These are phyloP conservation scores for Talaromyces ruber DNA, from an alignment of 495 filamentous ascomycete species.

Conservation along the genomic window DNA sequence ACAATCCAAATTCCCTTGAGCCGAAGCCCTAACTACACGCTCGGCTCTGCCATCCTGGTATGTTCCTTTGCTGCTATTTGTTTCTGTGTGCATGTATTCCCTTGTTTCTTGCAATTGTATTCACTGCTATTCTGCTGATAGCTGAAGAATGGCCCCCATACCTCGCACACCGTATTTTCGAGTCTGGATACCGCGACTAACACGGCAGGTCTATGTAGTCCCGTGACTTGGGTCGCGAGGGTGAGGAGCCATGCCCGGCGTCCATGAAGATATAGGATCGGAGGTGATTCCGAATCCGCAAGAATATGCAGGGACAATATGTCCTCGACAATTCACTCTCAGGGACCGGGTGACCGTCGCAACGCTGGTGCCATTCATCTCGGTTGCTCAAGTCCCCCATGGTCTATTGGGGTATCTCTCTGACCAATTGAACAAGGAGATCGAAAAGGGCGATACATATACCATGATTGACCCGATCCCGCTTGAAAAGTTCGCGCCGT, in stretches of 20 bases:
- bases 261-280: constrained; percentile 67
- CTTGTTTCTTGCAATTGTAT: background rate
- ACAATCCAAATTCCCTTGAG: background rate
- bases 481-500: constrained; percentile 66
- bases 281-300: constrained; percentile 36
- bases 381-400: constrained; percentile 61
- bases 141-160: constrained; percentile 1
- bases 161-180: background rate
- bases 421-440: constrained; percentile 86
- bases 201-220: constrained; percentile 27
- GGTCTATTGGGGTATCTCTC: constrained; percentile 72
- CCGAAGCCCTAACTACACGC: constrained; percentile 11
- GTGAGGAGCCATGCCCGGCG: constrained; percentile 61
- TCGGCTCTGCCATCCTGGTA: background rate
- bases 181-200: constrained; percentile 9
- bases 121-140: background rate
- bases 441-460: constrained; percentile 94
- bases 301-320: constrained; percentile 60
- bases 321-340: constrained; percentile 77
- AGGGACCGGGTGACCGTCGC: constrained; percentile 85
- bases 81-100: background rate
- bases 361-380: constrained; percentile 81
- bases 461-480: constrained; percentile 79
- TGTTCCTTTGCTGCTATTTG: background rate
- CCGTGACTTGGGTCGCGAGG: constrained; percentile 19